A percentile compares a stretch with the other conserved stretches of the same genome.
Evolutionary conservation across 2,329 filamentous ascomycete genomes (phyloP).

Genomic region (Phialophora verrucosa): DNA sequence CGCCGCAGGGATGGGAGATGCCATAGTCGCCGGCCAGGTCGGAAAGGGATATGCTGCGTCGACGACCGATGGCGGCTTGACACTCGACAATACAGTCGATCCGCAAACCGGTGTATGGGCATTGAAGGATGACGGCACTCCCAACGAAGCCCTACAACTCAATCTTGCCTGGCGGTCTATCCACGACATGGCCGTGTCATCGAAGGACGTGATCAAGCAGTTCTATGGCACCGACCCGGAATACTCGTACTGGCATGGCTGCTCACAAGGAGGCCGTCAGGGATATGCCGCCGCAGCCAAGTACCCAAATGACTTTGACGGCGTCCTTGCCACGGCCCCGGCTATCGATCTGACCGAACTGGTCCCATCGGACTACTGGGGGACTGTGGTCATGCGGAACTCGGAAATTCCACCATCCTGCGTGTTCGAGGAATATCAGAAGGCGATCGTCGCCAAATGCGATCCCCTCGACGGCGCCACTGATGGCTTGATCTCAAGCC

Average conservation of each 20-base stretch:
- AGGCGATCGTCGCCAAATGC: slow-evolving; percentile 44
- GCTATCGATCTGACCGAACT: slow-evolving; percentile 38
- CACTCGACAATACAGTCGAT: slow-evolving; percentile 23
- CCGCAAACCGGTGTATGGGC: slow-evolving; percentile 26
- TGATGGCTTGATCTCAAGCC: slow-evolving; percentile 40
- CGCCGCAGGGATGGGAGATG: slow-evolving; percentile 19
- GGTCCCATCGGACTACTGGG: slow-evolving; percentile 41
- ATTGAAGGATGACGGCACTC: slow-evolving; percentile 41
- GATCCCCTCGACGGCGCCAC: slow-evolving; percentile 40
- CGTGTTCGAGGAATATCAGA: slow-evolving; percentile 46
- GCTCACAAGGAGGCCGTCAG: slow-evolving; percentile 65
- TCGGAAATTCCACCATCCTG: slow-evolving; percentile 39
- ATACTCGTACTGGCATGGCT: slow-evolving; percentile 60
- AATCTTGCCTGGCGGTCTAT: slow-evolving; percentile 46
- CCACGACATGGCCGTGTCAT: slow-evolving; percentile 45
- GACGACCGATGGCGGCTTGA: slow-evolving; percentile 36
- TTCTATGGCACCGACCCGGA: slow-evolving; percentile 28
- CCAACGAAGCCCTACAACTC: slow-evolving; percentile 44
- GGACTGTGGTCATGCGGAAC: slow-evolving; percentile 40
- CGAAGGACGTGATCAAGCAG: slow-evolving; percentile 27
- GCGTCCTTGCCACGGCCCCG: slow-evolving; percentile 42
- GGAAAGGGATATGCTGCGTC: slow-evolving; percentile 34
- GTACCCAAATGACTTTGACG: slow-evolving; percentile 41
- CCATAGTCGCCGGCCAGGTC: slow-evolving; percentile 30
- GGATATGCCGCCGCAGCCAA: slow-evolving; percentile 55